Base-by-base conservation (phyloP, 768 basidiomycete species). In the Lactarius quietus region DNA sequence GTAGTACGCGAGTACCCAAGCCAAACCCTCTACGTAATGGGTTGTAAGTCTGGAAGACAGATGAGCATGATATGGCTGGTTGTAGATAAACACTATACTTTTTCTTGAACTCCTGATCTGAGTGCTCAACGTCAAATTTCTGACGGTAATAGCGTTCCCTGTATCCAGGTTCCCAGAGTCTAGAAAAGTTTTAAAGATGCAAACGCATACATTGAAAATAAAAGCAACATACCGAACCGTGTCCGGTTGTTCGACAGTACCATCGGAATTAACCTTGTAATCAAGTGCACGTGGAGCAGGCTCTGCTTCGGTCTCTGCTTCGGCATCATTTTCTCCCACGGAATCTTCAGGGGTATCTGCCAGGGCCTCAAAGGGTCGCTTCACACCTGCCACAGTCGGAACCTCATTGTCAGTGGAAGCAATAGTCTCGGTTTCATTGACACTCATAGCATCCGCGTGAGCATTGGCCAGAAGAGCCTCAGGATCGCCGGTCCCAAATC, bases 1-100 rank as follows among this genome's bases (percentile, higher is more conserved):
- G 74, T 99, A 98, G 76, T 99, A 99, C 65, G 89, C 87, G 65
- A 99, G 76, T 2, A 99, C 97, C 97, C 97, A 98, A 41, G 87
- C 86, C 57, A 99, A 80, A 33, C 97, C 97, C 77, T 99, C 95
- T 53, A 98, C 81, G 74, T 99, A 99, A n/a, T 79, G 76, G 69
- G 82, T 84, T 2, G 92, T 89, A 64, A 98, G 70, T 68, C 94
- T 98, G 70, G 1, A 57, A 57, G 54, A 26, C 17, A 33, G 39
- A 38, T 29, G 45, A 45, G 65, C 51, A 70, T n/a, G 55, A 53
- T 17, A 54, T 58, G 18, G 59, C 63, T 17, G 61, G 35, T 43
- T 36, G 62, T 23, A 36, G 33, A 15, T 17, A 10, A 39, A 61
- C 28, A 57, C 39, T 86, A 69, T 71, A 98, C 95, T 81, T 73